A percentile compares a stretch with the other conserved stretches of the same genome.
These are phyloP conservation scores for Rutstroemia sp. DNA, from an alignment of 2,329 filamentous ascomycete species.

Conservation along the genomic window DNA sequence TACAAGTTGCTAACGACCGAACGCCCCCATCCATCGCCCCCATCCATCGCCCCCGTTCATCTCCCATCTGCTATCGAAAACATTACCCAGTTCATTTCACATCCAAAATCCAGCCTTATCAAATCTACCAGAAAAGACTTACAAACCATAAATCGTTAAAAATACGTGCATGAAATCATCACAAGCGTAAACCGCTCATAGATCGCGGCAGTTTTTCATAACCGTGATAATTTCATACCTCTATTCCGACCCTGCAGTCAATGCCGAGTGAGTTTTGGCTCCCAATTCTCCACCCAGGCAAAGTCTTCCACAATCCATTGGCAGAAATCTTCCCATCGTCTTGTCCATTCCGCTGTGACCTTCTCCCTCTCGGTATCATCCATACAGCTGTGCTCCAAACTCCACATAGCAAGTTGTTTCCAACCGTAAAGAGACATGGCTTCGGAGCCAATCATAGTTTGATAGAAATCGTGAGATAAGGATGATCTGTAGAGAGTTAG, in stretches of 20 bases:
- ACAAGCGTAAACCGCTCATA: not conserved
- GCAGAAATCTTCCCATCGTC: conserved; percentile 53
- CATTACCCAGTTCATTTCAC: too few relatives aligned
- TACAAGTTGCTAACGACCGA: too few relatives aligned
- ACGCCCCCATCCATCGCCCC: too few relatives aligned
- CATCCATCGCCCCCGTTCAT: too few relatives aligned
- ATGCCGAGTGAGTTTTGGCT: conserved; percentile 8
- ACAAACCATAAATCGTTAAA: too few relatives aligned
- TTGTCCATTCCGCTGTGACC: conserved; percentile 40
- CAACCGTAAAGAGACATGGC: conserved; percentile 63
- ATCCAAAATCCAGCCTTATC: too few relatives aligned
- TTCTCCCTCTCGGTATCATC: conserved; percentile 34
- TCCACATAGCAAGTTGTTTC: conserved; percentile 61
- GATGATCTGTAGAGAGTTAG: conserved; percentile 44
- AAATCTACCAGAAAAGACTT: too few relatives aligned
- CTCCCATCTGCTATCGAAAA: too few relatives aligned
- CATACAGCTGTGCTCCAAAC: conserved; percentile 53
- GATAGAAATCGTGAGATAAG: conserved; percentile 70
- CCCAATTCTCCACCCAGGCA: conserved; percentile 13
- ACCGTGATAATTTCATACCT: not conserved
- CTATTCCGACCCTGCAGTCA: not conserved
- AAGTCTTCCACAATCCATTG: conserved; percentile 41
- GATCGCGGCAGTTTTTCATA: not conserved
- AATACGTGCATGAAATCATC: too few relatives aligned
- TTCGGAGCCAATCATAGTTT: conserved; percentile 61